Conservation (phyloP, 1,139 yeast genomes). For the Taiozyma sp. region DNA sequence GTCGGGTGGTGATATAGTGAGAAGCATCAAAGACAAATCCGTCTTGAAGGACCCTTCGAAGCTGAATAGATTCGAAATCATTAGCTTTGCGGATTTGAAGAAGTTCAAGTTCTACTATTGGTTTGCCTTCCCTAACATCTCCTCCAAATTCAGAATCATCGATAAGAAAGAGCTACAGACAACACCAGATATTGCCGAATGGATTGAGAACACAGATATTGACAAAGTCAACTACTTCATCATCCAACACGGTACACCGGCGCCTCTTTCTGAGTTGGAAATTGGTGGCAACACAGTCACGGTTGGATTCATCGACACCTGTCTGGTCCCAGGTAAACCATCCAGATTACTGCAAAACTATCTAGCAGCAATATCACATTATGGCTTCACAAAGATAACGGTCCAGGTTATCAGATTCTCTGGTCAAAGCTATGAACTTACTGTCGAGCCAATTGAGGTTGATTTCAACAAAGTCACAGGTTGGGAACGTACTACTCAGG, state of each 20-base stretch:
- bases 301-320: slow-evolving; percentile 56
- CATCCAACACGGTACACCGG: slow-evolving; percentile 14
- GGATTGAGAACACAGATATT: slow-evolving; percentile 9
- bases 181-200: slow-evolving; percentile 12
- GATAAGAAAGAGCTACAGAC: background rate
- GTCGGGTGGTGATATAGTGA: slow-evolving; percentile 35
- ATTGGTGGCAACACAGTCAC: slow-evolving; percentile 12
- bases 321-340: slow-evolving; percentile 42
- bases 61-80: slow-evolving; percentile 47
- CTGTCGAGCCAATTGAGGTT: slow-evolving; percentile 8
- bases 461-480: slow-evolving; percentile 49
- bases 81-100: slow-evolving; percentile 84
- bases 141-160: slow-evolving; percentile 37
- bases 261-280: slow-evolving; percentile 14
- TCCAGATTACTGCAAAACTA: slow-evolving; percentile 67
- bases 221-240: slow-evolving; percentile 22
- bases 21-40: slow-evolving; percentile 29
- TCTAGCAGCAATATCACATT: slow-evolving; percentile 44
- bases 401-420: slow-evolving; percentile 35
- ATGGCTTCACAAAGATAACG: slow-evolving; percentile 34
- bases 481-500: slow-evolving; percentile 82
- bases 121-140: slow-evolving; percentile 74
- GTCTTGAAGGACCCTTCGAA: slow-evolving; percentile 35
- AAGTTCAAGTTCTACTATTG: slow-evolving; percentile 86
- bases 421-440: slow-evolving; percentile 24